Evolutionary conservation across 306 rosid species (phyloP).

Genomic region (Myrica gale): DNA sequence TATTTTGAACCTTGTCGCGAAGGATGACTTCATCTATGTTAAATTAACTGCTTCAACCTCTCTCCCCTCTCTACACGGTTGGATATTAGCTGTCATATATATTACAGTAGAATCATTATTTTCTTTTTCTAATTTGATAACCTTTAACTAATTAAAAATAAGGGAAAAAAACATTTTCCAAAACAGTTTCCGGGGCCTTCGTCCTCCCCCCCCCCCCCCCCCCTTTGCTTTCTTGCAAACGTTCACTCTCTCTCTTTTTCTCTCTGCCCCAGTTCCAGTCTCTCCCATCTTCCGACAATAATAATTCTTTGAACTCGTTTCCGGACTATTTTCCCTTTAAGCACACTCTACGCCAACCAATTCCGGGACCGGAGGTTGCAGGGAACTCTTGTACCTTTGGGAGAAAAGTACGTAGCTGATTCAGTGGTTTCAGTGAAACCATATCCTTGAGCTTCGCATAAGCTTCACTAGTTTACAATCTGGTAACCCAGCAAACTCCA

Average conservation of each 20-base stretch:
- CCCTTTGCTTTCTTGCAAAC: background rate
- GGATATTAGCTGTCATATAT: slow-evolving; percentile 87
- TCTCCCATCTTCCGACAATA: background rate
- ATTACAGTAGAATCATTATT: slow-evolving; percentile 13
- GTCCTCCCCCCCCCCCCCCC: background rate
- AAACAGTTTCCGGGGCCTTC: slow-evolving; percentile 29
- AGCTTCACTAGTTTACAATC: slow-evolving; percentile 6
- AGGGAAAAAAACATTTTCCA: slow-evolving; percentile 13
- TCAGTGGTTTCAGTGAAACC: slow-evolving; percentile 1
- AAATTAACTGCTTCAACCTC: background rate
- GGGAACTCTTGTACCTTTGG: slow-evolving; percentile 5
- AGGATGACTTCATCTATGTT: slow-evolving; percentile 26
- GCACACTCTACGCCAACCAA: background rate
- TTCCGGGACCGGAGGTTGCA: background rate
- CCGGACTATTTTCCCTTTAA: background rate
- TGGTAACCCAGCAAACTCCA: background rate
- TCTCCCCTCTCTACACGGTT: slow-evolving; percentile 34
- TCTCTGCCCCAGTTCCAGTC: background rate
- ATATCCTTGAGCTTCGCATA: background rate
- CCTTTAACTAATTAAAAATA: slow-evolving; percentile 2
- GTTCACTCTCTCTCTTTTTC: background rate
- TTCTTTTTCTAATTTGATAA: slow-evolving; percentile 18
- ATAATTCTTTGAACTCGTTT: background rate
- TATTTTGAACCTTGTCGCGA: slow-evolving; percentile 18
- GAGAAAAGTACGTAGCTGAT: background rate